A percentile compares a stretch with the other conserved stretches of the same genome.
Conservation (phyloP, 2,329 filamentous ascomycete genomes). For the Colletotrichum scovillei region DNA sequence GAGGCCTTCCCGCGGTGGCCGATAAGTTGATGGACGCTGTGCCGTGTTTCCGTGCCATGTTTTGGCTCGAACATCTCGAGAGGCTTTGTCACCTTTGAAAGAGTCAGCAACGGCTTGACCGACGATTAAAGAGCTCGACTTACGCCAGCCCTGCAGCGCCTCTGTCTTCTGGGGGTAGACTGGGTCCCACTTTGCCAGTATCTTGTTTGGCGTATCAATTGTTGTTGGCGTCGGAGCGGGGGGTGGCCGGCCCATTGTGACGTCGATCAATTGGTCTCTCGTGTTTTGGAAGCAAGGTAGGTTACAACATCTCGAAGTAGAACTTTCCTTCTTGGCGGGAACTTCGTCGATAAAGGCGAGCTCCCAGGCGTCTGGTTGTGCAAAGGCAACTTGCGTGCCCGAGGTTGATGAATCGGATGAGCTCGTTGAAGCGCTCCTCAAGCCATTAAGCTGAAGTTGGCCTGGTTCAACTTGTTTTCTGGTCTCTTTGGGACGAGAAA, state of each 20-base stretch:
- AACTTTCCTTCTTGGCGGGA: constrained; percentile 38
- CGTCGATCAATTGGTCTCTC: constrained; percentile 8
- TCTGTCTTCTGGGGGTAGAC: constrained; percentile 22
- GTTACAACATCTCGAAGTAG: constrained; percentile 22
- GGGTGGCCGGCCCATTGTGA: neutral
- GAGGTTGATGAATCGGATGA: constrained; percentile 37
- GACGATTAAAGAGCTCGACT: neutral
- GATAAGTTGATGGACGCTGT: constrained; percentile 25
- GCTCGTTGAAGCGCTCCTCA: constrained; percentile 21
- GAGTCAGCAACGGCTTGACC: neutral
- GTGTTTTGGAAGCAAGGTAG: constrained; percentile 14
- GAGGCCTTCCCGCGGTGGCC: neutral
- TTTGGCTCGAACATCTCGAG: constrained; percentile 17
- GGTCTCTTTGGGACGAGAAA: neutral
- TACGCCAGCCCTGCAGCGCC: constrained; percentile 10
- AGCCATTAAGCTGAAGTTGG: constrained; percentile 31
- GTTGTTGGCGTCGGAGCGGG: constrained; percentile 12
- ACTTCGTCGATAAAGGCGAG: constrained; percentile 47
- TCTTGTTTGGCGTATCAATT: constrained; percentile 30
- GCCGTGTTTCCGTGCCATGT: constrained; percentile 29
- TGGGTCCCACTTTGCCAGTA: constrained; percentile 21
- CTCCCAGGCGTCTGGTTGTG: constrained; percentile 44
- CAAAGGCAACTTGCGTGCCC: constrained; percentile 47
- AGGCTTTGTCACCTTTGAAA: neutral
- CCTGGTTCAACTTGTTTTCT: neutral